Evolutionary conservation across 495 filamentous ascomycete species (phyloP), one percentile per base, ranked within the genome.

Genomic region (Alectoria sarmentosa): DNA sequence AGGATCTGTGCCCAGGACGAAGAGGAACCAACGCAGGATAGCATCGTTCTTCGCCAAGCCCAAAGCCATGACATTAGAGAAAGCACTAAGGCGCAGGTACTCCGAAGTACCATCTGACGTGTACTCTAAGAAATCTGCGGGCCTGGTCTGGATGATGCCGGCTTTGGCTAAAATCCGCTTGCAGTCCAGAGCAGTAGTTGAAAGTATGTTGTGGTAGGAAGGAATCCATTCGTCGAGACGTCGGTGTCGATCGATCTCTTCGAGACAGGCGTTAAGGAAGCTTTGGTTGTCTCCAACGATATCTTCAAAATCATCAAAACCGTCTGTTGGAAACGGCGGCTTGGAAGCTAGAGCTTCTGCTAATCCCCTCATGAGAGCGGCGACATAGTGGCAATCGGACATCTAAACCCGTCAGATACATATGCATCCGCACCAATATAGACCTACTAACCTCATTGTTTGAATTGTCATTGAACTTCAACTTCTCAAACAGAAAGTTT

Each of bases 171-270:
- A 76, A 57, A 78, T 80, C 73, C 84, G 81, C 65, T 89, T 84
- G 74, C 89, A 91, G n/a, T 88, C 81, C 28, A 98, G 76, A 5
- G 91, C 91, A 9, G 92, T 88, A 42, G 82, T 81, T 1, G 95
- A 91, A 73, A 91, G 91, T 62, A 96, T 80, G 67, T 98, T 99
- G 62, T 96, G 91, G 74, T 88, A 96, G 0, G 92, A 95, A 41
- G 87, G 84, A 0, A 88, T 89, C 87, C 91, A 98, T 75, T 97
- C 91, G 69, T 99, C 94, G 81, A 95, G 91, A 54, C 93, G 85
- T 57, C 91, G 84, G 70, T 93, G 90, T 59, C 95, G 84, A 64
- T 96, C 90, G 55, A 99, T 90, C 72, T 96, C 91, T 44, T 88
- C 86, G 21, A 96, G 73, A 3, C 88, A 88, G 54, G 84, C 82